These are phyloP conservation scores for Talaromyces albobiverticillius DNA, from an alignment of 2,329 filamentous ascomycete genomes.

Conservation along the genomic window DNA sequence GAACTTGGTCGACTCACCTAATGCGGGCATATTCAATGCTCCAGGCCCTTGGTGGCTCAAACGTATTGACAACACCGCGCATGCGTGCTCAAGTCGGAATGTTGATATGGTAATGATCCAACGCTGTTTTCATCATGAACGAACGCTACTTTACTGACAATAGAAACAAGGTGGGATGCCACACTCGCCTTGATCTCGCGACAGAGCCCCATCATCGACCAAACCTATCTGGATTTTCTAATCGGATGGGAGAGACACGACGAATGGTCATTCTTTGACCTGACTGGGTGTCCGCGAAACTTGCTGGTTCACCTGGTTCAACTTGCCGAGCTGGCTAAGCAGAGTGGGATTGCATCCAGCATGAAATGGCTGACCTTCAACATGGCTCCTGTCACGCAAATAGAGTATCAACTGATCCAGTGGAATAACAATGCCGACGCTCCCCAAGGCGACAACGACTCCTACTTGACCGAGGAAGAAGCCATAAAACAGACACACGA, in stretches of 20 bases:
- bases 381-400: background rate
- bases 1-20: slow-evolving; percentile 29
- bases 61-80: slow-evolving; percentile 14
- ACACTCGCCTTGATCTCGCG: slow-evolving; percentile 7
- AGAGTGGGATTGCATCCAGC: background rate
- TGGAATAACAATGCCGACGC: slow-evolving; percentile 5
- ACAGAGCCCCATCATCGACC: background rate
- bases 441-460: background rate
- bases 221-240: slow-evolving; percentile 8
- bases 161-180: slow-evolving; percentile 4
- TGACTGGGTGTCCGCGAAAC: slow-evolving; percentile 9
- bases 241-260: background rate
- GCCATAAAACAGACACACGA: too few relatives aligned
- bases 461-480: background rate
- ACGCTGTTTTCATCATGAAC: too few relatives aligned
- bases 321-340: slow-evolving; percentile 3
- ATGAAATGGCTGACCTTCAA: slow-evolving; percentile 4
- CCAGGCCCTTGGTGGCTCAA: slow-evolving; percentile 19
- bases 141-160: too few relatives aligned
- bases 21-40: slow-evolving; percentile 23
- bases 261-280: slow-evolving; percentile 7
- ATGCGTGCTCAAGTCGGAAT: slow-evolving; percentile 4
- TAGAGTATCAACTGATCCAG: background rate
- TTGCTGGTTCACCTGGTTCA: slow-evolving; percentile 6
- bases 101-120: slow-evolving; percentile 10